These are phyloP conservation scores for Termitomyces sp. DNA, from an alignment of 768 basidiomycete genomes.

Conservation along the genomic window DNA sequence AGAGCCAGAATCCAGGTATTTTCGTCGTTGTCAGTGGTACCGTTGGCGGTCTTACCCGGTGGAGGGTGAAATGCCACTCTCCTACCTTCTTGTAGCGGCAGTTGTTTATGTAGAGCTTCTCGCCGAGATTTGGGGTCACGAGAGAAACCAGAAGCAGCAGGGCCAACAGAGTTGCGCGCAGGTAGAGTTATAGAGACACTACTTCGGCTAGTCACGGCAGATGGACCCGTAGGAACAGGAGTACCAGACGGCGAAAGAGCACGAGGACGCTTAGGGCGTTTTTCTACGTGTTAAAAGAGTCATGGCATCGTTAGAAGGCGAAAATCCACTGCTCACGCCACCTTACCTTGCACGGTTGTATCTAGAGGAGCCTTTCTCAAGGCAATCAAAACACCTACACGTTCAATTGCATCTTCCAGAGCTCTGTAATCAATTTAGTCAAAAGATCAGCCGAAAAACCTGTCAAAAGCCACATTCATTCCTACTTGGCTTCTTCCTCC, in stretches of 20 bases:
- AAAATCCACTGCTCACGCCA: background rate
- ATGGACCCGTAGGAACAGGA: conserved; percentile 36
- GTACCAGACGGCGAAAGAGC: conserved; percentile 63
- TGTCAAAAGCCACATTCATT: conserved; percentile 1
- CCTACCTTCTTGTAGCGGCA: conserved; percentile 68
- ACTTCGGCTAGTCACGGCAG: conserved; percentile 31
- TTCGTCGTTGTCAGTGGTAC: conserved; percentile 39
- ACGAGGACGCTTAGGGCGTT: conserved; percentile 74
- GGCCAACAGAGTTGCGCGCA: conserved; percentile 56
- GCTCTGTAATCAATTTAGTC: conserved; percentile 39
- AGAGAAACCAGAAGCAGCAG: conserved; percentile 45
- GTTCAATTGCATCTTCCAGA: conserved; percentile 70
- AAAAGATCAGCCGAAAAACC: background rate
- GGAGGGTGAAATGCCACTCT: conserved; percentile 82
- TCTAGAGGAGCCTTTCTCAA: conserved; percentile 67
- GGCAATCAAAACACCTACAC: conserved; percentile 64
- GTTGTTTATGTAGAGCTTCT: conserved; percentile 56
- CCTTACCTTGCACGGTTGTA: conserved; percentile 49
- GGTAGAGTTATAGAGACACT: conserved; percentile 55
- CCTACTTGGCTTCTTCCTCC: conserved; percentile 64
- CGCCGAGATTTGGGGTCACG: conserved; percentile 67
- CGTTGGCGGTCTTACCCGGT: conserved; percentile 44
- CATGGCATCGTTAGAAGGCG: background rate
- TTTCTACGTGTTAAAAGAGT: conserved; percentile 38
- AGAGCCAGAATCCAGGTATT: conserved; percentile 80